These are phyloP conservation scores for Aspergillus piperis DNA, from an alignment of 2,329 filamentous ascomycete genomes.

Conservation along the genomic window DNA sequence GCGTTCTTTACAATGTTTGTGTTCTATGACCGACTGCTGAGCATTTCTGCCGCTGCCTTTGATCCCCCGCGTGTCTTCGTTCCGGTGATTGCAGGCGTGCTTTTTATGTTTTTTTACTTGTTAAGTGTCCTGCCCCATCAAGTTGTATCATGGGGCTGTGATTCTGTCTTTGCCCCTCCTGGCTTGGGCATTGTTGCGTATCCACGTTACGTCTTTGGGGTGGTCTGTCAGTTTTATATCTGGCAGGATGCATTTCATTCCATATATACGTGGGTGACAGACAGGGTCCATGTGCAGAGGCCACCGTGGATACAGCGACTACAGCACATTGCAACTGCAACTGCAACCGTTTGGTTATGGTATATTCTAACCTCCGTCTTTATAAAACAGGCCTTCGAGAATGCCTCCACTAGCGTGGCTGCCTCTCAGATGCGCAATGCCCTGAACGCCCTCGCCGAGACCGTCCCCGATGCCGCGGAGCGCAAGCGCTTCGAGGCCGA, in stretches of 20 bases:
- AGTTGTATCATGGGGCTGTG: neutral
- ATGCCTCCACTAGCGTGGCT: conserved; percentile 96
- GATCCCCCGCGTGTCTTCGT: neutral
- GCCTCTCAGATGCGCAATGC: conserved; percentile 99
- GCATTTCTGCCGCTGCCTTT: neutral
- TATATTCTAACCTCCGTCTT: neutral
- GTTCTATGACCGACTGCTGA: too few species aligned
- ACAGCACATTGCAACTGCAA: too few species aligned
- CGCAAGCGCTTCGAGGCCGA: conserved; percentile 92
- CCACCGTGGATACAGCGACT: too few species aligned
- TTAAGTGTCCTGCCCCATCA: neutral
- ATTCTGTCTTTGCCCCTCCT: neutral
- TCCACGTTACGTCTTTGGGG: neutral
- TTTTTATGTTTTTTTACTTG: neutral
- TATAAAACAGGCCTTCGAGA: conserved; percentile 82
- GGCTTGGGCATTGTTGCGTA: neutral
- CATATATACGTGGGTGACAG: neutral
- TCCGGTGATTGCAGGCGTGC: neutral
- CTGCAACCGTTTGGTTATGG: neutral
- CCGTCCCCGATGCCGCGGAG: conserved; percentile 73
- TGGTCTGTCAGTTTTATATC: neutral
- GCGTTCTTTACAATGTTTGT: too few species aligned
- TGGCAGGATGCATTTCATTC: neutral
- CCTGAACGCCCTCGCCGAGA: conserved; percentile 88
- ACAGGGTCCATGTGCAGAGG: neutral